Evolutionary conservation across 192 early-diverging fungal genomes (phyloP), one percentile per base, ranked within the genome.

Genomic region (Oehlia diaphana): DNA sequence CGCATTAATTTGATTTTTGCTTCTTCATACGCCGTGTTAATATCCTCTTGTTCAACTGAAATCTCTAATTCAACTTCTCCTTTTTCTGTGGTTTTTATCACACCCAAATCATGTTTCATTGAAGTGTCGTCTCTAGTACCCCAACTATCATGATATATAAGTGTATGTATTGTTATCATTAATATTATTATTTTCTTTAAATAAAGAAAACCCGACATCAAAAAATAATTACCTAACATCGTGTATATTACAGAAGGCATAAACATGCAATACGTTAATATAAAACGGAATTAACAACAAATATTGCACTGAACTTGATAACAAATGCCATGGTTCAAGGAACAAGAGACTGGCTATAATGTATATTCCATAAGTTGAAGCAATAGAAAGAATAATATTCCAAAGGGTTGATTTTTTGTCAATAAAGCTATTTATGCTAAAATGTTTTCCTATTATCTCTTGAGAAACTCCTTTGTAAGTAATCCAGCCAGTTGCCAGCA

Each of bases 101-200:
- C 47, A 62, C 88, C 89, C 2, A 91, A 82, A 76, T 89, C 86
- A 14, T 81, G 83, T 39, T 76, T 64, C 19, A 81, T 33, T 23
- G 79, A 71, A 72, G 94, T 93, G 82, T 92, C 92, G 47, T 94
- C 93, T 84, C 95, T 95, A 16, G 94, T 95, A 72, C 94, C 95
- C 95, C 94, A 96, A 62, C 90, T 90, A 64, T 88, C 85, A 69
- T 87, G 87, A 83, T 90, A 87, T 64, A 90, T 35, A 82, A 86
- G 87, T 90, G 77, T 83, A 87, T 79, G 5, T 28, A 35, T 35
- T 23, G 21, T 44, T 6, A 23, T 28, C 31, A 31, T 31, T 44
- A 44, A 3, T 4, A 37, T 37, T 5, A 2, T 37, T 37, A 3
- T 37, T 44, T 44, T 44, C 9, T 33, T 62, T 33, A 28, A 75